phyloP scores from a whole-genome alignment of 2,329 filamentous ascomycete genomes.

The Fonsecaea pugnacius region DNA sequence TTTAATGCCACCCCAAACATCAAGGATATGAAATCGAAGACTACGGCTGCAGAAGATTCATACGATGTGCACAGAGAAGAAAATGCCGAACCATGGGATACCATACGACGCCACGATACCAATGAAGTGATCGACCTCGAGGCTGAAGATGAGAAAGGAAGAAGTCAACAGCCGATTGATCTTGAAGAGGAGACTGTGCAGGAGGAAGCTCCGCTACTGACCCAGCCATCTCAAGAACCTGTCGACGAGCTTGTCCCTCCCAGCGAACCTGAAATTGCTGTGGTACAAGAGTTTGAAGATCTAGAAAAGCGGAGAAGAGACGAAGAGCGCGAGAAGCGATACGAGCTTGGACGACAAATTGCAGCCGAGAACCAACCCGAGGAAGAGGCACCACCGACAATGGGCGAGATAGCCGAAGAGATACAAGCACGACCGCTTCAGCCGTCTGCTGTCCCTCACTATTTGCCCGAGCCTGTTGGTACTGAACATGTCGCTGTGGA shows the following conservation, averaged over 20 bases:
- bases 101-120: slow-evolving; percentile 41
- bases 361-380: slow-evolving; percentile 33
- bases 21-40: slow-evolving; percentile 35
- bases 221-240: slow-evolving; percentile 17
- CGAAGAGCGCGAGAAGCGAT: slow-evolving; percentile 50
- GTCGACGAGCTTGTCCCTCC: slow-evolving; percentile 8
- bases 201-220: slow-evolving; percentile 33
- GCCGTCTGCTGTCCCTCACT: slow-evolving; percentile 31
- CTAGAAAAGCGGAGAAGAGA: slow-evolving; percentile 27
- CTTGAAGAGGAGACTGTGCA: slow-evolving; percentile 38
- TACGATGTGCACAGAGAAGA: slow-evolving; percentile 14
- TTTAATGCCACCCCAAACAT: slow-evolving; percentile 46
- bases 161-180: slow-evolving; percentile 7
- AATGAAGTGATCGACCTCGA: slow-evolving; percentile 50
- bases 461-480: slow-evolving; percentile 23
- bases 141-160: slow-evolving; percentile 32
- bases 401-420: slow-evolving; percentile 53
- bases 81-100: slow-evolving; percentile 17
- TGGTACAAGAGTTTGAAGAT: slow-evolving; percentile 26
- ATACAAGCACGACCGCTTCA: slow-evolving; percentile 48
- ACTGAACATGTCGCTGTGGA: slow-evolving; percentile 6
- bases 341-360: slow-evolving; percentile 37
- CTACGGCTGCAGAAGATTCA: slow-evolving; percentile 37
- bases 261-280: slow-evolving; percentile 16
- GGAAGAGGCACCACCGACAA: slow-evolving; percentile 36